Evolutionary conservation across 768 basidiomycete genomes (phyloP), one percentile per base, ranked within the genome.

Genomic region (Leucocoprinus sp.): DNA sequence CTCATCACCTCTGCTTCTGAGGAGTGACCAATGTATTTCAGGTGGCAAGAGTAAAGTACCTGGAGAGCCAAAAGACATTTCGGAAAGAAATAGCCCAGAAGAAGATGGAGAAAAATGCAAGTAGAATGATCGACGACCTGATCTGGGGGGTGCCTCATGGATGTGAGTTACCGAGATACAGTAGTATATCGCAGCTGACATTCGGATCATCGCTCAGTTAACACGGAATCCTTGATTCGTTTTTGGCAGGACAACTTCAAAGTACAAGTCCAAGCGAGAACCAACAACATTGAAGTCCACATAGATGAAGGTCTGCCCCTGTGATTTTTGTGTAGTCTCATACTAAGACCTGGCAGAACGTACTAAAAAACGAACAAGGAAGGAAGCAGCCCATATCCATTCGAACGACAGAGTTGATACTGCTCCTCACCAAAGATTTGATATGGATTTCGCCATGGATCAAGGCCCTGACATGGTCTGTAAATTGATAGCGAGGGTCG

Each of bases 241-340:
- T 87, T 90, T 54, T 91, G 88, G 88, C 65, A 75, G 48, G 72
- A 77, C 45, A 82, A 75, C 54, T 80, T 85, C 62, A 83, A 75
- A 54, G 67, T 80, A 1, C 83, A 84, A 54, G 73, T 87, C 2
- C 76, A 83, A 56, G 72, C 82, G 18, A 74, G 76, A 42, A 72
- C 74, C 1, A 72, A 73, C 8, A 47, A 54, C 11, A 48, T 76
- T 14, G 60, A 64, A 26, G 54, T 77, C 18, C 31, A 33, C 22
- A 6, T 27, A 8, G 46, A 48, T 3, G 23, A 15, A 41, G 46
- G 46, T 48, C 15, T n/a, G 39, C 5, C 19, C 7, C 8, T 0
- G 4, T 19, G 4, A 19, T 6, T 7, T 17, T 41, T 8, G 12
- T 22, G 23, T 7, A 18, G 12, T 8, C 36, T 36, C 38, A 29